Evolutionary conservation across 768 basidiomycete species (phyloP).

Genomic region (Artomyces pyxidatus): DNA sequence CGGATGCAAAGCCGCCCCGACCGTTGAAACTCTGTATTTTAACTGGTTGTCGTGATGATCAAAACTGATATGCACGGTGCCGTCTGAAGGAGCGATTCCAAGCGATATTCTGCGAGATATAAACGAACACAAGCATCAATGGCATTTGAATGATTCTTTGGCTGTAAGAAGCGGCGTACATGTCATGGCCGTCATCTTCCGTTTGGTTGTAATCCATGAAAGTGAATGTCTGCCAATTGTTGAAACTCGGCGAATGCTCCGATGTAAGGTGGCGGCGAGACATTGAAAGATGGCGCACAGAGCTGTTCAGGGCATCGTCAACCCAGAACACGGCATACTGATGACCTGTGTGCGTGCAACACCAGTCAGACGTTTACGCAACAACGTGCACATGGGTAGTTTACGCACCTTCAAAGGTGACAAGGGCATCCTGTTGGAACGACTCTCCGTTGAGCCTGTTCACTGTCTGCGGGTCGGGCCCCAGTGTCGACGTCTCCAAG

Average conservation of each 20-base stretch:
- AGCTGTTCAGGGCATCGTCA: slow-evolving; percentile 19
- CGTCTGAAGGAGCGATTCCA: slow-evolving; percentile 29
- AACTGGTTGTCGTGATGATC: slow-evolving; percentile 32
- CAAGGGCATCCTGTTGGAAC: slow-evolving; percentile 28
- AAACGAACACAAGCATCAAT: not conserved
- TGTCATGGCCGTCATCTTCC: slow-evolving; percentile 30
- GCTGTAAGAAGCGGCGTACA: slow-evolving; percentile 13
- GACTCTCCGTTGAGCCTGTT: slow-evolving; percentile 31
- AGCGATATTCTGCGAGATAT: slow-evolving; percentile 23
- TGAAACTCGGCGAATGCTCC: not conserved
- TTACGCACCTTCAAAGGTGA: slow-evolving; percentile 25
- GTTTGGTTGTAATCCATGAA: slow-evolving; percentile 29
- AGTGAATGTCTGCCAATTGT: slow-evolving; percentile 23
- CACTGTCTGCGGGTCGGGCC: slow-evolving; percentile 26
- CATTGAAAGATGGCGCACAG: slow-evolving; percentile 23
- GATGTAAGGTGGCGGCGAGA: slow-evolving; percentile 19
- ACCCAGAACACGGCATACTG: slow-evolving; percentile 30
- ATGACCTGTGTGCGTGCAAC: slow-evolving; percentile 16
- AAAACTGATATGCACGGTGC: slow-evolving; percentile 27
- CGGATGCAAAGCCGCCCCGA: slow-evolving; percentile 25
- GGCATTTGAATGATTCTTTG: no score
- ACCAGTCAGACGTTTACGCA: not conserved
- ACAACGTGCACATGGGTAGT: no score
- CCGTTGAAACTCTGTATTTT: slow-evolving; percentile 24
- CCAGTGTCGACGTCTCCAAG: slow-evolving; percentile 18